Percentiles rank a stretch among this genome's conserved stretches.
phyloP scores from a whole-genome alignment of 75 land plant species.

The Gnetum montanum region DNA sequence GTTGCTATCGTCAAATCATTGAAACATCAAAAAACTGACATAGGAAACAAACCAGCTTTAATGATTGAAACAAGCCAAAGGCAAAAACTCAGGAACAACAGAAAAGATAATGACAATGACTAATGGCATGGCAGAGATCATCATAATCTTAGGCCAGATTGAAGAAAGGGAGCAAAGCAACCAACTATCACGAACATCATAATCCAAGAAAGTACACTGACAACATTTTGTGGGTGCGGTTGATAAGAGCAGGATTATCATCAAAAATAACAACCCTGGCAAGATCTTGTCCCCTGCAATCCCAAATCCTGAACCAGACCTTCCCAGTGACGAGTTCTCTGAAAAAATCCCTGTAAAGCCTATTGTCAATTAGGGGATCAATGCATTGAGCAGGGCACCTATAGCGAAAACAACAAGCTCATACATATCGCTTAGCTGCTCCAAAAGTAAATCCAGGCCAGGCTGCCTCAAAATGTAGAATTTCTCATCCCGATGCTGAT shows the following conservation, averaged over 20 bases:
- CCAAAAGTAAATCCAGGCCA: slow-evolving; percentile 23
- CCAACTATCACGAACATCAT: slow-evolving; percentile 54
- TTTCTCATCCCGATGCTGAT: slow-evolving; percentile 34
- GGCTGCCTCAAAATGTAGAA: slow-evolving; percentile 81
- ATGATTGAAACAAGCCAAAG: too few relatives aligned
- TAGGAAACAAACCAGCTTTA: too few relatives aligned
- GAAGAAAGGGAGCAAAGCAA: slow-evolving; percentile 35
- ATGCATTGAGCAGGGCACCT: slow-evolving; percentile 56
- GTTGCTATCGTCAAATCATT: too few relatives aligned
- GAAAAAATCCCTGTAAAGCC: slow-evolving; percentile 76
- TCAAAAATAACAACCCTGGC: slow-evolving; percentile 57
- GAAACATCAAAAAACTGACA: too few relatives aligned
- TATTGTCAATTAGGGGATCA: slow-evolving; percentile 46
- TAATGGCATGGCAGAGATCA: slow-evolving; percentile 41
- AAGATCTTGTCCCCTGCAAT: slow-evolving; percentile 49
- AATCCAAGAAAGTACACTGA: slow-evolving; percentile 68
- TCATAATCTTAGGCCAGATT: slow-evolving; percentile 18
- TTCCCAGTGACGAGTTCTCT: slow-evolving; percentile 32
- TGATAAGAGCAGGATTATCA: slow-evolving; percentile 71
- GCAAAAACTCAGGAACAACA: too few relatives aligned
- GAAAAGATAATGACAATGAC: neutral
- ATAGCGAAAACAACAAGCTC: slow-evolving; percentile 91
- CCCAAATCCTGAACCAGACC: slow-evolving; percentile 60
- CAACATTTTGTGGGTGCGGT: slow-evolving; percentile 65
- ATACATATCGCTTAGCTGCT: slow-evolving; percentile 15